Evolutionary conservation across 345 rosid genomes (phyloP).

Genomic region (Citrus reticulata): DNA sequence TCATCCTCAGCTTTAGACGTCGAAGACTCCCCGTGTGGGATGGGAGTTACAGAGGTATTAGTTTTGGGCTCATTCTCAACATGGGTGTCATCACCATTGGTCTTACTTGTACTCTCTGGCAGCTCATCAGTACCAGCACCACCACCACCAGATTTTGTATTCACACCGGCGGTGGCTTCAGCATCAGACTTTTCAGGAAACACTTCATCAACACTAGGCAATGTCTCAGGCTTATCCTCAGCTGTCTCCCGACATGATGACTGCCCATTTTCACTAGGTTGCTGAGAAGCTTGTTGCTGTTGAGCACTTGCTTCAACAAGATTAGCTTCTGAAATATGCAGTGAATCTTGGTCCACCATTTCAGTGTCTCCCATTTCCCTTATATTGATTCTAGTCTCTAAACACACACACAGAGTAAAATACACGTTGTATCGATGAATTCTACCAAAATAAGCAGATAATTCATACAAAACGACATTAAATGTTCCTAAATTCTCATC

Average conservation of each 20-base stretch:
- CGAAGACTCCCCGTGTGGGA: slow-evolving; percentile 18
- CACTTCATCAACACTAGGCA: slow-evolving; percentile 35
- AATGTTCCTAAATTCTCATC: neutral
- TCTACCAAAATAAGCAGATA: neutral
- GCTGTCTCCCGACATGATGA: slow-evolving; percentile 9
- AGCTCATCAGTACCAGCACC: slow-evolving; percentile 1
- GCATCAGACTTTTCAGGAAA: slow-evolving; percentile 16
- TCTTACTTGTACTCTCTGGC: slow-evolving; percentile 20
- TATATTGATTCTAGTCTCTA: slow-evolving; percentile 13
- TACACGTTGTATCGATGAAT: neutral
- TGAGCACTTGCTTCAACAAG: slow-evolving; percentile 29
- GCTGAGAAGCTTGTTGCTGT: slow-evolving; percentile 21
- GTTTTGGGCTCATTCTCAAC: slow-evolving; percentile 10
- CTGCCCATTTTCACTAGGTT: slow-evolving; percentile 24
- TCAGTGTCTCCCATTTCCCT: slow-evolving; percentile 49
- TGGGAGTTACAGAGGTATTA: slow-evolving; percentile 15
- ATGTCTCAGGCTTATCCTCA: slow-evolving; percentile 33
- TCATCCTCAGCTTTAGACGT: slow-evolving; percentile 33
- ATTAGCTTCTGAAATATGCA: slow-evolving; percentile 20
- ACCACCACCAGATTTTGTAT: slow-evolving; percentile 5
- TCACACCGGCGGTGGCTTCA: slow-evolving; percentile 8
- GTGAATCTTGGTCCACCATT: slow-evolving; percentile 35
- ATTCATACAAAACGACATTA: neutral
- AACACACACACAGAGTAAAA: neutral
- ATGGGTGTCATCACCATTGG: slow-evolving; percentile 9